Evolutionary conservation across 495 filamentous ascomycete species (phyloP), one percentile per base, ranked within the genome.

Genomic region (Amniculicola lignicola): DNA sequence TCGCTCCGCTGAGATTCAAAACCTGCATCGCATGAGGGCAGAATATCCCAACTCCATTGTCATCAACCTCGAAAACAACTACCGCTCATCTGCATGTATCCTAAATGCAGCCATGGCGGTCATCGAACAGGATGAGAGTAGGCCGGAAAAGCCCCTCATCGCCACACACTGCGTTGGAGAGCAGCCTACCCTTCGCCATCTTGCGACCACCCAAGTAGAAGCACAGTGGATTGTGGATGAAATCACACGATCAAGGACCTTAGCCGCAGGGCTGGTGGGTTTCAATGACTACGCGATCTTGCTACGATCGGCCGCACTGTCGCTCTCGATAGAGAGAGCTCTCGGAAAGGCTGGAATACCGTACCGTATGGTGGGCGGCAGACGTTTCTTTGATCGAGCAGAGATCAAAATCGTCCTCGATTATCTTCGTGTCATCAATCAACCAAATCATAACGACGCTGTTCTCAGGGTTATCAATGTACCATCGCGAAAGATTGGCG

Each of bases 1-100:
- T 75, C 85, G 94, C n/a, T 92, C 89, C 3, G 94, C 94, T 18
- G 93, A 99, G 70, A 91, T 94, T 59, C 82, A 86, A 67, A 99
- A 99, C 67, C 75, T 97, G 31, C 79, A 80, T 55, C 78, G 85
- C 1, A 85, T 99, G 82, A 79, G 87, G 53, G 72, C 72, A 33
- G 81, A 84, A 36, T 96, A 90, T 64, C 80, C 81, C 0, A 82
- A 88, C 37, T 92, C 89, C 0, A 77, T 87, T 0, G 80, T 91
- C 16, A 84, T 96, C 16, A 82, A 89, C 15, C 75, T 99, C n/a
- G 89, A 96, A 64, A 84, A 96, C 51, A 99, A 97, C 57, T 99
- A 99, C 67, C 82, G 94, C 28, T 97, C 93, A 14, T 95, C 90
- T 9, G 89, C 82, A 18, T 84, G 84, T n/a, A 97, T 99, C 55